A percentile compares a stretch with the other conserved stretches of the same genome.
Evolutionary conservation across 768 basidiomycete species (phyloP).

Genomic region (Tricholoma sp.): DNA sequence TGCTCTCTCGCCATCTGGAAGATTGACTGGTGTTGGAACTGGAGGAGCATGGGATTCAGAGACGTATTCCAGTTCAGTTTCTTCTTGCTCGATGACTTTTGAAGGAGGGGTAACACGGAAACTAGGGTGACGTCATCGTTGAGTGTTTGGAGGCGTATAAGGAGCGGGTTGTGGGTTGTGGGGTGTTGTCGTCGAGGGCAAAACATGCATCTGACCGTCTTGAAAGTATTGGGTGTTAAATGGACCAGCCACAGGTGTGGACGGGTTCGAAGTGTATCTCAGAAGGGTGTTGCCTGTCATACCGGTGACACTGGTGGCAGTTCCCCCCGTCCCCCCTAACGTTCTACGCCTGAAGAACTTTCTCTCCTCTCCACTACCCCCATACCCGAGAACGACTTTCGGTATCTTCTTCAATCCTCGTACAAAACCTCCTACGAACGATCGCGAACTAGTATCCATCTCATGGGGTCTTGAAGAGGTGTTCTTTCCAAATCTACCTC

Average conservation of each 20-base stretch:
- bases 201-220: slow-evolving; percentile 23
- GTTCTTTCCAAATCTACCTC: slow-evolving; percentile 6
- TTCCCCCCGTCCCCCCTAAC: slow-evolving; percentile 23
- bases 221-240: slow-evolving; percentile 30
- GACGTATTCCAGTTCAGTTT: slow-evolving; percentile 10
- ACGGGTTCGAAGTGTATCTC: slow-evolving; percentile 33
- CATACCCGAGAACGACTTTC: slow-evolving; percentile 26
- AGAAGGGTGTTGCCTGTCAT: slow-evolving; percentile 29
- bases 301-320: slow-evolving; percentile 21
- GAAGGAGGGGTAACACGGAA: slow-evolving; percentile 29
- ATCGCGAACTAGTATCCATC: slow-evolving; percentile 15
- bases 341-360: slow-evolving; percentile 18
- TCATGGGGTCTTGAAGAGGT: neutral
- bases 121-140: slow-evolving; percentile 22
- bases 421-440: slow-evolving; percentile 34
- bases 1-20: slow-evolving; percentile 4
- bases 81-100: slow-evolving; percentile 21
- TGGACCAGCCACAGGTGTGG: slow-evolving; percentile 29
- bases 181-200: slow-evolving; percentile 8
- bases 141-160: slow-evolving; percentile 14
- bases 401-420: slow-evolving; percentile 30
- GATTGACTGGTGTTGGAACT: slow-evolving; percentile 10
- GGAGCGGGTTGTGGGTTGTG: slow-evolving; percentile 4
- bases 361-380: slow-evolving; percentile 18
- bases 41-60: slow-evolving; percentile 14